Base-by-base conservation (phyloP, 805 yeast species). In the Candida vaughaniae region DNA sequence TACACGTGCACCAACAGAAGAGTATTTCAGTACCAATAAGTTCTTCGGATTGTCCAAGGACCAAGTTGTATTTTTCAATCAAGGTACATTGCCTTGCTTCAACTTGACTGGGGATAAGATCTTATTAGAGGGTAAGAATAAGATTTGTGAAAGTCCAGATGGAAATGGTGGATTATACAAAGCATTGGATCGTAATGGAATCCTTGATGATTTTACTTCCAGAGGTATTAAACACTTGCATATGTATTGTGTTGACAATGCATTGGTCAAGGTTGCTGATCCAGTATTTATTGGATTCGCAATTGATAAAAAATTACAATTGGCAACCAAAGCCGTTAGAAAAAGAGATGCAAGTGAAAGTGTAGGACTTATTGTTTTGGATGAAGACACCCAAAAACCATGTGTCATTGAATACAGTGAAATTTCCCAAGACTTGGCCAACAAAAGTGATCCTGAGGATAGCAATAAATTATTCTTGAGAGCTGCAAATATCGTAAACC, bases 401-500 rank as follows among this genome's bases (percentile, higher is more conserved):
- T 84, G 91, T 41, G 99, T 93, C 29, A 85, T 93, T 50, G 99
- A 93, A 62, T 93, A 93, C 64, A 83, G 95, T 26, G 99, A 93
- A 64, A 88, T 93, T 44, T 73, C 88, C 6, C 55, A 66, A 22
- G 90, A 84, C 47, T 71, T 90, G 52, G 82, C 91, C 16, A 78
- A 77, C 51, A 80, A 77, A 42, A 63, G 62, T 18, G 93, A 84
- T 45, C 72, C 74, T 1, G 58, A 71, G 17, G 84, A 81, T 12
- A 22, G 48, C 5, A 34, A 51, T 31, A 68, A 82, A 43, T 71
- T 93, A 41, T 75, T 75, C 46, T 75, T 88, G 49, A 77, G 98
- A 49, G 96, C 98, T 3, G 99, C 96, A 17, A 93, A 93, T 62
- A 93, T 93, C 46, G 99, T 93, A 38, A 93, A 93, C 59, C 99